These are phyloP conservation scores for Suhomyces xylopsoci DNA, from an alignment of 805 yeast genomes.

Conservation along the genomic window DNA sequence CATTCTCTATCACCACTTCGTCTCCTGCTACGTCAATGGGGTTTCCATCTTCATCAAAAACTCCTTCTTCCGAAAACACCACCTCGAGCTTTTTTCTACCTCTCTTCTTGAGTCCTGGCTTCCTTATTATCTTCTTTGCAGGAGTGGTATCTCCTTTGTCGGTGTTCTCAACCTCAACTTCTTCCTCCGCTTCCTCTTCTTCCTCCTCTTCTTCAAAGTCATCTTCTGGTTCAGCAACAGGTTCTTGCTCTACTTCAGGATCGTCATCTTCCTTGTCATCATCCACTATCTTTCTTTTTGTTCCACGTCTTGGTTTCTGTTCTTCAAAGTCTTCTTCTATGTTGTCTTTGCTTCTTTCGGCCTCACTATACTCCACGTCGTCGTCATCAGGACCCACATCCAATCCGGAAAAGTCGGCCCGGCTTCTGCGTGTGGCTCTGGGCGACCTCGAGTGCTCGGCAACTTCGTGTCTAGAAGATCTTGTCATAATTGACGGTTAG, in stretches of 20 bases:
- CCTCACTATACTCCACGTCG: constrained; percentile 6
- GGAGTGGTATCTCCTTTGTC: constrained; percentile 22
- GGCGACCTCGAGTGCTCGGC: constrained; percentile 1
- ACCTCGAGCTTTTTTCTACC: constrained; percentile 39
- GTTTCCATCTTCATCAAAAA: constrained; percentile 65
- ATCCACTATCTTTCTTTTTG: constrained; percentile 1
- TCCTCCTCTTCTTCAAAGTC: constrained; percentile 6
- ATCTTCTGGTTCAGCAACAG: neutral
- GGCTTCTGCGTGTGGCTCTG: neutral
- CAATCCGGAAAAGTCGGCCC: constrained; percentile 3
- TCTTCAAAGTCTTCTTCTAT: constrained; percentile 8
- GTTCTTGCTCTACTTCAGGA: neutral
- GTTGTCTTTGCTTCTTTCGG: constrained; percentile 5
- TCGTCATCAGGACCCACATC: constrained; percentile 7
- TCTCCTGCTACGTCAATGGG: constrained; percentile 64
- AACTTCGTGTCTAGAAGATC: neutral
- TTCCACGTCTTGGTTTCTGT: constrained; percentile 2
- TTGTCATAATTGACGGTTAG: neutral
- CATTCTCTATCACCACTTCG: constrained; percentile 68
- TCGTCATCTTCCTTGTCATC: constrained; percentile 1
- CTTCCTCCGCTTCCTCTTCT: constrained; percentile 17
- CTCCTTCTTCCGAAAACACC: constrained; percentile 37
- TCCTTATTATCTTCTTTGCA: constrained; percentile 11
- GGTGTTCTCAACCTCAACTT: constrained; percentile 22
- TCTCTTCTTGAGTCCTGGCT: constrained; percentile 11